phyloP scores from a whole-genome alignment of 2,329 filamentous ascomycete genomes.

The Fusarium sp. region DNA sequence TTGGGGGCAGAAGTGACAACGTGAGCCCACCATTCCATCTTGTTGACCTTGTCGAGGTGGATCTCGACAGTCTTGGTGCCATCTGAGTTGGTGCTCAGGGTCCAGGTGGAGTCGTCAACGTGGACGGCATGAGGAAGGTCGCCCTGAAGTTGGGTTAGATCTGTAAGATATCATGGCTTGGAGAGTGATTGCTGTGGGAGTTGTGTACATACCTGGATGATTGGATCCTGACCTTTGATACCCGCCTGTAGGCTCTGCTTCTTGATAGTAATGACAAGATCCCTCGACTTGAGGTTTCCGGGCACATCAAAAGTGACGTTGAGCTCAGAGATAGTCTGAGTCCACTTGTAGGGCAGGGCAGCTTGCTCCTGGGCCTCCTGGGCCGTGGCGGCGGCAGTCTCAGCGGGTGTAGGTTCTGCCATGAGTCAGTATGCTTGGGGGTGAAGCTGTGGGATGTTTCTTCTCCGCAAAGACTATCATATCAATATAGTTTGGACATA shows the following conservation, averaged over 20 bases:
- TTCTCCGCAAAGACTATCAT: fast-evolving
- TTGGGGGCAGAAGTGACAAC: constrained; percentile 86
- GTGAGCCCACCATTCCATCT: constrained; percentile 98
- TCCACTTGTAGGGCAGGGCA: constrained; percentile 96
- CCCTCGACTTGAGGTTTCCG: constrained; percentile 83
- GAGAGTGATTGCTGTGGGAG: neutral
- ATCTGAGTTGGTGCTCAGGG: constrained; percentile 77
- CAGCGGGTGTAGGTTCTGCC: constrained; percentile 65
- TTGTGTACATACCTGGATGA: constrained; percentile 74
- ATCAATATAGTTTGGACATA: neutral
- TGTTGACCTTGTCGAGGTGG: constrained; percentile 94
- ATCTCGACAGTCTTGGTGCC: constrained; percentile 77
- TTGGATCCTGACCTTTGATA: constrained; percentile 87
- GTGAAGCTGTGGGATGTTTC: neutral
- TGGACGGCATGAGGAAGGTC: constrained; percentile 82
- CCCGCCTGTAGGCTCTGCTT: constrained; percentile 81
- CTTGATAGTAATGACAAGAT: constrained; percentile 85
- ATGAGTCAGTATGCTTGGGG: neutral
- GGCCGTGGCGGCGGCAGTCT: constrained; percentile 69
- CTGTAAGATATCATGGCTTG: neutral
- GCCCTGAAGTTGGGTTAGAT: constrained; percentile 66
- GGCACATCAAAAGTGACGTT: constrained; percentile 83
- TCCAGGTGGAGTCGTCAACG: constrained; percentile 94
- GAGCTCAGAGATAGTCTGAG: constrained; percentile 88
- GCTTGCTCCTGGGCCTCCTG: constrained; percentile 90